Evolutionary conservation across 441 rosid genomes (phyloP).

Genomic region (Hura crepitans): DNA sequence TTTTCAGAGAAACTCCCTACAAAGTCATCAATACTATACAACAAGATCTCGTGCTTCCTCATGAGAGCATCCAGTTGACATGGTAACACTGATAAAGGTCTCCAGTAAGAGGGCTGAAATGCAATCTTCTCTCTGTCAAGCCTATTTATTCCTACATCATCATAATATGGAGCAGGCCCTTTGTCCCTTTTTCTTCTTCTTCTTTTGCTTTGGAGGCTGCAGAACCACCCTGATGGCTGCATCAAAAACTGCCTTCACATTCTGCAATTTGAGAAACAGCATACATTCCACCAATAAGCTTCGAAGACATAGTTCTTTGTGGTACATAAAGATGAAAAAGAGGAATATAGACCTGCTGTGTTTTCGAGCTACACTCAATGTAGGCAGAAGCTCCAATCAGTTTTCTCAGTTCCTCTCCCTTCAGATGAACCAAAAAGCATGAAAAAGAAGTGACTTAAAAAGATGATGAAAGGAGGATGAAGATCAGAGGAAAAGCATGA

Average conservation of each 20-base stretch:
- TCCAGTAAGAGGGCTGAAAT: constrained; percentile 14
- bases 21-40: constrained; percentile 40
- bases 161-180: constrained; percentile 53
- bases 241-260: constrained; percentile 82
- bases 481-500: neutral
- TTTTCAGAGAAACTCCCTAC: constrained; percentile 28
- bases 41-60: constrained; percentile 25
- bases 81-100: constrained; percentile 17
- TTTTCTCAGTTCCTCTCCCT: constrained; percentile 88
- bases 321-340: neutral
- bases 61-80: constrained; percentile 4
- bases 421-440: constrained; percentile 15
- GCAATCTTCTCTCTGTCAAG: constrained; percentile 31
- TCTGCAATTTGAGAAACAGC: constrained; percentile 35
- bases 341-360: constrained; percentile 53
- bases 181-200: constrained; percentile 44
- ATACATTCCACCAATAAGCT: constrained; percentile 1
- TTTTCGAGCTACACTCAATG: constrained; percentile 89
- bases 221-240: constrained; percentile 70
- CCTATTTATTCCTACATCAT: constrained; percentile 29
- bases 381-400: constrained; percentile 72
- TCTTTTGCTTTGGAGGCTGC: constrained; percentile 68
- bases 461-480: neutral
- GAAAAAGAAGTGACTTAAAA: neutral
- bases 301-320: neutral